Percentiles rank a stretch among this genome's conserved stretches.
Evolutionary conservation across 805 yeast species (phyloP).

Genomic region (Saitoella complicata): DNA sequence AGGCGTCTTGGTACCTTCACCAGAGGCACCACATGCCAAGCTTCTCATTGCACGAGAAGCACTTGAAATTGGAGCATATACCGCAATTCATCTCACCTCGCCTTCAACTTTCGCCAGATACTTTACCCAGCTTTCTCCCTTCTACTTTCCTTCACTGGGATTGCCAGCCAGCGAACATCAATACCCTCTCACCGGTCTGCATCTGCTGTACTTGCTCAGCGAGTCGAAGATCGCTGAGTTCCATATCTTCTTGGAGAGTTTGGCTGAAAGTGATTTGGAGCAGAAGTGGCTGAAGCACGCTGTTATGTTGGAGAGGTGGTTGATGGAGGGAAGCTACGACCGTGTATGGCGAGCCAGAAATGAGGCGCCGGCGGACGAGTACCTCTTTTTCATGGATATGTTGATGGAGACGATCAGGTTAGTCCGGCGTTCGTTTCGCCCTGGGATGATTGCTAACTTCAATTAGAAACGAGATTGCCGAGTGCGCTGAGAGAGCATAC

Average conservation of each 20-base stretch:
- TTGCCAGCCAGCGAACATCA: conserved; percentile 39
- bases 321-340: conserved; percentile 92
- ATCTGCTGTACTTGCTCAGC: conserved; percentile 58
- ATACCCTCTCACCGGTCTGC: conserved; percentile 58
- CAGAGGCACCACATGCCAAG: conserved; percentile 32
- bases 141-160: conserved; percentile 31
- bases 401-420: no score
- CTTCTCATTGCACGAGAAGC: conserved; percentile 64
- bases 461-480: conserved; percentile 71
- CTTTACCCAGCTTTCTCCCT: conserved; percentile 59
- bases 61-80: conserved; percentile 74
- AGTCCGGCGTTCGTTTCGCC: not conserved
- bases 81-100: conserved; percentile 48
- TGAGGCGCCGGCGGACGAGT: conserved; percentile 48
- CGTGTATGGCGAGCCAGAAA: conserved; percentile 61
- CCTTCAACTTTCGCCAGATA: conserved; percentile 51
- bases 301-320: conserved; percentile 74
- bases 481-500: conserved; percentile 68
- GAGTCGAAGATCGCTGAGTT: conserved; percentile 74
- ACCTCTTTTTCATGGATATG: conserved; percentile 49
- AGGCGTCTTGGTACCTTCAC: conserved; percentile 53
- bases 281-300: conserved; percentile 53
- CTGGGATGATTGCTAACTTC: conserved; percentile 45
- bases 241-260: conserved; percentile 72
- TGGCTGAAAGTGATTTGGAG: conserved; percentile 46